Conservation (phyloP, 2,329 filamentous ascomycete genomes). For the Fusarium mundagurra region DNA sequence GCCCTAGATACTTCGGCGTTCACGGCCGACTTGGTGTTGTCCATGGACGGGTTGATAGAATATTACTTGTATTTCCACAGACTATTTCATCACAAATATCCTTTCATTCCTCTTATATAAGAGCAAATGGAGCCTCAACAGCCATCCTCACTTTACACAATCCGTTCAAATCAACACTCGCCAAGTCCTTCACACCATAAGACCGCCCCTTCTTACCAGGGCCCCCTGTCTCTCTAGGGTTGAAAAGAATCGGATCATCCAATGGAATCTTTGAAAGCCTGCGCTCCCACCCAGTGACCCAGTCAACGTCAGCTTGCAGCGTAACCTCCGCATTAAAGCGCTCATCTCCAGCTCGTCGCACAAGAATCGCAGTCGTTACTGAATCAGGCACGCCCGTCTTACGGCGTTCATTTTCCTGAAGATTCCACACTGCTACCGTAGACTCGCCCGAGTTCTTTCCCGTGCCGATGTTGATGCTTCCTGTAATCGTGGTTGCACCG, state of each 20-base stretch:
- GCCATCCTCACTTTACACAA: background rate
- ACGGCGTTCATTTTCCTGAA: background rate
- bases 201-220: background rate
- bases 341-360: background rate
- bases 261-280: background rate
- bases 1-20: no score
- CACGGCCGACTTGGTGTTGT: no score
- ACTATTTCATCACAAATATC: background rate
- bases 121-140: background rate
- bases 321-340: background rate
- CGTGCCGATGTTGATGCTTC: background rate
- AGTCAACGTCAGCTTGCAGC: background rate
- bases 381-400: background rate
- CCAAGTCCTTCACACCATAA: background rate
- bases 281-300: background rate
- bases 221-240: background rate
- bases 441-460: background rate
- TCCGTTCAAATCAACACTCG: background rate
- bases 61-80: background rate
- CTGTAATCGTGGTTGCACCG: background rate
- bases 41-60: no score
- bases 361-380: background rate
- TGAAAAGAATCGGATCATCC: background rate
- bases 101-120: background rate
- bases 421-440: background rate